A percentile compares a stretch with the other conserved stretches of the same genome.
Evolutionary conservation across 2,329 filamentous ascomycete species (phyloP).

Genomic region (Pyricularia pennisetigena): DNA sequence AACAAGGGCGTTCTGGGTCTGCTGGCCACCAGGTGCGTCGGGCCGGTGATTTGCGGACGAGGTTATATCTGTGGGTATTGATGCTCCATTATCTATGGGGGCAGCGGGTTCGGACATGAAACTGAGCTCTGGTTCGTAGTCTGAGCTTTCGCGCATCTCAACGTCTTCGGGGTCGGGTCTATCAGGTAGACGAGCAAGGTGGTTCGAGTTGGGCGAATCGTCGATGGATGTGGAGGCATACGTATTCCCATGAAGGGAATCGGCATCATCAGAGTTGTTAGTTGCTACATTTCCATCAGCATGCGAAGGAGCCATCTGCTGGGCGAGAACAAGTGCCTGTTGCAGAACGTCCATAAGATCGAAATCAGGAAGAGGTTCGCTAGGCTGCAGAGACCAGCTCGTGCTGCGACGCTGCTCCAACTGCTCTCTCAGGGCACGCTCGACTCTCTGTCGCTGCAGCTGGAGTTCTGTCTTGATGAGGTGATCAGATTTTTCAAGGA

Average conservation of each 20-base stretch:
- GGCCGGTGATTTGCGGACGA: background rate
- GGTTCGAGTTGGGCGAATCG: constrained; percentile 56
- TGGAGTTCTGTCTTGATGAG: constrained; percentile 74
- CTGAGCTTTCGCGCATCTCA: constrained; percentile 25
- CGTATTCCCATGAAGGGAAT: constrained; percentile 86
- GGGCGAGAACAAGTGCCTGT: constrained; percentile 61
- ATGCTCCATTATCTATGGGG: background rate
- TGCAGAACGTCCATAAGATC: constrained; percentile 64
- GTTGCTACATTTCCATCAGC: constrained; percentile 43
- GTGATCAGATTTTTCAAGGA: constrained; percentile 79
- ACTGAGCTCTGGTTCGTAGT: constrained; percentile 20
- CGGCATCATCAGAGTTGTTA: constrained; percentile 45
- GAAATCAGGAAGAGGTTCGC: constrained; percentile 51
- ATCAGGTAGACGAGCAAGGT: constrained; percentile 38
- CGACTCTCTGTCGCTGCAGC: constrained; percentile 71
- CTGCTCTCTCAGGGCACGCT: constrained; percentile 68
- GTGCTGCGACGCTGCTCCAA: constrained; percentile 49
- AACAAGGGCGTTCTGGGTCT: background rate
- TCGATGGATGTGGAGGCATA: constrained; percentile 94
- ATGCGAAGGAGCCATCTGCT: constrained; percentile 51
- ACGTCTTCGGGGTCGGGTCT: constrained; percentile 27
- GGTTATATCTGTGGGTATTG: background rate
- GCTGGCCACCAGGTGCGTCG: background rate
- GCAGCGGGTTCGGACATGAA: background rate
- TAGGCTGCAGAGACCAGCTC: constrained; percentile 30